Evolutionary conservation across 2,329 filamentous ascomycete genomes (phyloP).

Genomic region (Calonectria pteridis): DNA sequence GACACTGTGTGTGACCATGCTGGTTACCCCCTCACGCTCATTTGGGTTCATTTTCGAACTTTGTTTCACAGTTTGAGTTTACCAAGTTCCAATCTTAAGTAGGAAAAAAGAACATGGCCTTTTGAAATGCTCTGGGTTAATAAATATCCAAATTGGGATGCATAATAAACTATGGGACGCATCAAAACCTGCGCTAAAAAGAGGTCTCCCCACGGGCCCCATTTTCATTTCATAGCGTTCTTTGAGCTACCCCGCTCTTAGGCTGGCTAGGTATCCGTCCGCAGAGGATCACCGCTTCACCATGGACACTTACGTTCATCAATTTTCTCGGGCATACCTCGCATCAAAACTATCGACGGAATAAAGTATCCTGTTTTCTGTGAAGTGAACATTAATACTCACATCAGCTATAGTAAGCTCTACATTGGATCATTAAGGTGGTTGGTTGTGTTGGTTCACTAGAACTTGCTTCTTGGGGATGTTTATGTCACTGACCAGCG

Average conservation of each 20-base stretch:
- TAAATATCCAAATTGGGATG: not conserved
- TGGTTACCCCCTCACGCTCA: not conserved
- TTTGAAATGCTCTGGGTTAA: not conserved
- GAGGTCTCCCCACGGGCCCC: not conserved
- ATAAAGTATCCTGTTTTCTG: not conserved
- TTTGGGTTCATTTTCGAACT: not conserved
- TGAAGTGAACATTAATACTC: not conserved
- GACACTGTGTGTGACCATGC: too few species aligned
- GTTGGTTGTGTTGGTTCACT: too few species aligned
- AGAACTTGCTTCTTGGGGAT: not conserved
- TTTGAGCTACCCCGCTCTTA: not conserved
- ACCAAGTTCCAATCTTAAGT: not conserved
- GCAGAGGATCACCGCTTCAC: not conserved
- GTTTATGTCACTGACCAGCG: not conserved
- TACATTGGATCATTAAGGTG: too few species aligned
- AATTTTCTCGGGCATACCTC: not conserved
- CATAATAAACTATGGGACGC: not conserved
- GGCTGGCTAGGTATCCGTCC: not conserved
- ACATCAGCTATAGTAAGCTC: not conserved
- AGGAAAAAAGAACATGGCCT: not conserved
- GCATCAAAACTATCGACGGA: not conserved
- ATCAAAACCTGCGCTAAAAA: not conserved
- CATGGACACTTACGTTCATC: not conserved
- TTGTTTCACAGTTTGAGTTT: not conserved
- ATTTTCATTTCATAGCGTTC: not conserved